These are phyloP conservation scores for Mangifera indica DNA, from an alignment of 345 rosid genomes.

Conservation along the genomic window DNA sequence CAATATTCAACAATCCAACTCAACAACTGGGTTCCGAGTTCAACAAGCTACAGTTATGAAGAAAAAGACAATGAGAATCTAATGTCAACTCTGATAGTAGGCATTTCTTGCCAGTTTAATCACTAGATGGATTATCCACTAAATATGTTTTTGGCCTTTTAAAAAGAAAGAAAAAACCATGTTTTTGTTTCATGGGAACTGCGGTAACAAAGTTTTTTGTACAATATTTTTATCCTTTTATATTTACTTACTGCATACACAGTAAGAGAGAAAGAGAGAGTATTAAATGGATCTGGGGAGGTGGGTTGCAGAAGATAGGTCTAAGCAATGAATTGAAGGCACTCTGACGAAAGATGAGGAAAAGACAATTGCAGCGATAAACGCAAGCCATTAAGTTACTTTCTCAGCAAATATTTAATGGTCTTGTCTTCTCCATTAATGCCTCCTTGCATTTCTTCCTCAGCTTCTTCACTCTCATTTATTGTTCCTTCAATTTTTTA, in stretches of 20 bases:
- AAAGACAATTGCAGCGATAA: slow-evolving; percentile 49
- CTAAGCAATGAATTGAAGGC: slow-evolving; percentile 28
- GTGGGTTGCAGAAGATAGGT: slow-evolving; percentile 46
- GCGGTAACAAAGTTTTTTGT: not conserved
- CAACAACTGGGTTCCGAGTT: slow-evolving; percentile 38
- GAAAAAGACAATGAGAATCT: slow-evolving; percentile 12
- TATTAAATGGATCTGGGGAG: slow-evolving; percentile 44
- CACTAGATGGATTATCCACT: too few relatives aligned
- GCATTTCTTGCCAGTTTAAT: slow-evolving; percentile 4
- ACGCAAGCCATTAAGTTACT: slow-evolving; percentile 48
- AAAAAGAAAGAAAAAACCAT: not conserved
- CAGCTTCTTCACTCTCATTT: slow-evolving; percentile 32
- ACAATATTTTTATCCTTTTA: not conserved
- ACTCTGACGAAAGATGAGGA: slow-evolving; percentile 20
- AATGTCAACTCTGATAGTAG: slow-evolving; percentile 13
- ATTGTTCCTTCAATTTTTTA: slow-evolving; percentile 11
- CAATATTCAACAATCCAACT: slow-evolving; percentile 29
- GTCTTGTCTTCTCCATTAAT: slow-evolving; percentile 61
- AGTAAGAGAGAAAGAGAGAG: slow-evolving; percentile 25
- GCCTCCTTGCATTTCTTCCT: slow-evolving; percentile 27
- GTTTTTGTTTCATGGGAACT: slow-evolving; percentile 16
- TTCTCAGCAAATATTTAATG: slow-evolving; percentile 41
- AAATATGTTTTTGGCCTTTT: slow-evolving; percentile 22
- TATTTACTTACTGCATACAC: slow-evolving; percentile 27
- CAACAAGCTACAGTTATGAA: slow-evolving; percentile 33